These are phyloP conservation scores for Aspergillus brunneoviolaceus DNA, from an alignment of 2,329 filamentous ascomycete species.

Conservation along the genomic window DNA sequence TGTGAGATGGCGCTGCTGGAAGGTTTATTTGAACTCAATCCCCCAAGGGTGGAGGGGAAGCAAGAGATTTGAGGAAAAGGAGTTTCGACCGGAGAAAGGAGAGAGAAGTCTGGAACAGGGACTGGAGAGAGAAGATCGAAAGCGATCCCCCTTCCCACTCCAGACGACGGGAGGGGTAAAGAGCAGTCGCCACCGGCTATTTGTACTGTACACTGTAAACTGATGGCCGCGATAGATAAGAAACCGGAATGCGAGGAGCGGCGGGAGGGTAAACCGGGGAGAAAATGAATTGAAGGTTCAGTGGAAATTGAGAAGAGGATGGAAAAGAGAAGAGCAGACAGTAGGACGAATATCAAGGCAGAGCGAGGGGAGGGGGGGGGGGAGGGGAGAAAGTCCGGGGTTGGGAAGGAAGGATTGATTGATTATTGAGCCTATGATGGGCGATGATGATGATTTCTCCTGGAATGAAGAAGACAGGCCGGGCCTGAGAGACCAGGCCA, in stretches of 20 bases:
- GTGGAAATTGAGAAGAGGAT: no score
- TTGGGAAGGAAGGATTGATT: not conserved
- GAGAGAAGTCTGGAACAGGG: not conserved
- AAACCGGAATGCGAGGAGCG: not conserved
- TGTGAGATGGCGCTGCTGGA: not conserved
- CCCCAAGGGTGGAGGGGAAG: not conserved
- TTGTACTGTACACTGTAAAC: not conserved
- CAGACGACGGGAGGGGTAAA: not conserved
- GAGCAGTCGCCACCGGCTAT: not conserved
- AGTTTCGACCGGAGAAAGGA: not conserved
- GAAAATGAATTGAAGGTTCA: not conserved
- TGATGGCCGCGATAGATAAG: not conserved
- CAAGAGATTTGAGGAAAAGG: not conserved
- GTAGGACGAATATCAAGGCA: no score
- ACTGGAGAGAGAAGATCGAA: not conserved
- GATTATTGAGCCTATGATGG: not conserved
- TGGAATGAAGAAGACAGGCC: not conserved
- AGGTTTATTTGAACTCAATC: slow-evolving; percentile 1
- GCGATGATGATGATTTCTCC: not conserved
- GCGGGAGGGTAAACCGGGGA: not conserved
- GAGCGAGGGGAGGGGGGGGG: not conserved
- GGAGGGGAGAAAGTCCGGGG: not conserved
- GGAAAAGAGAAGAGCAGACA: not conserved
- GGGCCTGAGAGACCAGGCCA: not conserved
- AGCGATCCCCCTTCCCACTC: not conserved